Percentiles rank a stretch among this genome's conserved stretches.
phyloP scores from a whole-genome alignment of 257 asterid species.

The Solanum habrochaites region DNA sequence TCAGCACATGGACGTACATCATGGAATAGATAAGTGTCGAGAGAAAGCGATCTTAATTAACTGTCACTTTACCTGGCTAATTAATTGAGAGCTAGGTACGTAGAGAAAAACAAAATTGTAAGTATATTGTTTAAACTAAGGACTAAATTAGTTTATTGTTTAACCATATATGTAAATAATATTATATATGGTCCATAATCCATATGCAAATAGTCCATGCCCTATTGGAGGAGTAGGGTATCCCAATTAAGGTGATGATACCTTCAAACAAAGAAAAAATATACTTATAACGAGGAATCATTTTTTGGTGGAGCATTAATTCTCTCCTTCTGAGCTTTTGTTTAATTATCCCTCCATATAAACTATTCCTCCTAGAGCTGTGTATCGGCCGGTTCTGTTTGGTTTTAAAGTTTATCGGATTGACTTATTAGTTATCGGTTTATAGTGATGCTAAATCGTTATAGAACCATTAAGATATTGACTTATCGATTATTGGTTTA shows the following conservation, averaged over 20 bases:
- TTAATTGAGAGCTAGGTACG: neutral
- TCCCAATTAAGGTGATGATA: neutral
- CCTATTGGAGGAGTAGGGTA: neutral
- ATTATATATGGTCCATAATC: neutral
- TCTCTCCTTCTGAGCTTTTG: neutral
- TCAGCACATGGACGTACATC: neutral
- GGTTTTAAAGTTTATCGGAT: too few relatives aligned
- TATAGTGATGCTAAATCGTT: too few relatives aligned
- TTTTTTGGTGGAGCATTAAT: neutral
- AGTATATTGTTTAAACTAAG: neutral
- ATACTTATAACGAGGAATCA: neutral
- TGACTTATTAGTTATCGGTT: too few relatives aligned
- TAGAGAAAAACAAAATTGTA: neutral
- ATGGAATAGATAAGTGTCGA: neutral
- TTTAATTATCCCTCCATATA: neutral
- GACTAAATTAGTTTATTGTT: neutral
- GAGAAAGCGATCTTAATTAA: neutral
- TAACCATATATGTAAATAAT: neutral
- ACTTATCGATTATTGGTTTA: too few relatives aligned
- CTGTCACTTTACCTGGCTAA: too few relatives aligned
- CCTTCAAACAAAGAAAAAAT: neutral
- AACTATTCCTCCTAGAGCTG: too few relatives aligned
- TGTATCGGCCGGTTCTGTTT: too few relatives aligned
- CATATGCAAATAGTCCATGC: neutral
- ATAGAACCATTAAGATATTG: too few relatives aligned